Base-by-base conservation (phyloP, 305 asterid genomes). In the Solanum hybrid region DNA sequence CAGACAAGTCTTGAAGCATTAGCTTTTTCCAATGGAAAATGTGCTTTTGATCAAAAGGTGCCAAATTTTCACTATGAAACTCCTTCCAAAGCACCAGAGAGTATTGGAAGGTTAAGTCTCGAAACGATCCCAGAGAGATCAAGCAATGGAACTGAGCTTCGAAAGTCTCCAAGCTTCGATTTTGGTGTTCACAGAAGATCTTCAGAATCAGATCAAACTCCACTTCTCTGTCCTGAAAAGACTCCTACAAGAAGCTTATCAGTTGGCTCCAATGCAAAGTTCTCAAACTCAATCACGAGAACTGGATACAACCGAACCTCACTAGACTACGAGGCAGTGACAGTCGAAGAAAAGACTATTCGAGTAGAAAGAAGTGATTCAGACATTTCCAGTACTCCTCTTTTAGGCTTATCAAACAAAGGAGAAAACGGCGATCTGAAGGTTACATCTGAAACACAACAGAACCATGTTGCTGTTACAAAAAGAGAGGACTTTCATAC, bases 171-270 rank as follows among this genome's bases (percentile, higher is more conserved):
- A 13, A 95, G 97, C 91, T 95, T 94, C 24, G 96, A 95, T 34
- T 95, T 96, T 80, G 96, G 97, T 35, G 51, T 93, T 10, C 90
- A 89, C 78, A 88, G 92, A 79, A 92, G 91, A 90, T 89, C 93
- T 0, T 93, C 90, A 40, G 97, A 95, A 82, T 96, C 98, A 2
- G 98, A 94, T 89, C 96, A 93, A 91, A 96, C 98, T 31, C 98
- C 98, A 14, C 90, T 95, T 7, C 90, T 96, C 14, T 93, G 89
- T 86, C 93, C 90, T 24, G 96, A 94, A 77, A 94, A 82, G 90
- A 85, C 94, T 26, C 90, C 92, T 27, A 87, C 88, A 26, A 90
- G 97, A 92, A 94, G 96, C 91, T 91, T 92, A 56, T 95, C 98
- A 6, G 93, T 89, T 89, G 90, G 91, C 72, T 82, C 93, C 11